Base-by-base conservation (phyloP, 2,329 filamentous ascomycete genomes). In the Alternaria brassicae region DNA sequence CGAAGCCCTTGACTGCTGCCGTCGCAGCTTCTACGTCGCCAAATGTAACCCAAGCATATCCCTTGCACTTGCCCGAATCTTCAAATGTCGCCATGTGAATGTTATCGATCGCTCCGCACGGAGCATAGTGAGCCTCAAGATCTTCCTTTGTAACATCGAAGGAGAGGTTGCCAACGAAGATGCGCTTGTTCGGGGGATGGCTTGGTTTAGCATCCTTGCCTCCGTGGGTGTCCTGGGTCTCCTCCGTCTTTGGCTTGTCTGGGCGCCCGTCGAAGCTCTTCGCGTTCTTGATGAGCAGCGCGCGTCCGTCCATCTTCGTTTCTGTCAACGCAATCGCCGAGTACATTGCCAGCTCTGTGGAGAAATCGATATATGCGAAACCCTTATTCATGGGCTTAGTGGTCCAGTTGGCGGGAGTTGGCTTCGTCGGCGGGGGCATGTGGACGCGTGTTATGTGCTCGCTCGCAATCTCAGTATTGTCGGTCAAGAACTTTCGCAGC, bases 41-140 rank as follows among this genome's bases (percentile, higher is more conserved):
- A 79, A 98, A 99, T 62, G 91, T 91, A 61, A 99, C 88, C 93
- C 95, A 99, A 6, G 90, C 95, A 80, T 90, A 99, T 17, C 95
- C 96, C 81, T 98, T 98, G 83, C 95, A 99, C 81, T 98, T 99
- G 41, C 95, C 95, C 19, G 90, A 90, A 77, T 99, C 96, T 78
- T 98, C 92, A 74, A 99, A 99, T 0, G 93, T 97, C 3, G 95
- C 95, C 67, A 98, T 83, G 80, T 96, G 94, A 65, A 92, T 86
- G 81, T 91, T 91, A 53, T 89, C 87, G 62, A 98, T 87, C 62
- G 89, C 84, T 50, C 95, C 95, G 75, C 94, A 98, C 76, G 89
- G 91, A 48, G 85, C 85, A 77, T 97, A 98, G 74, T 97, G 92
- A 64, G 89, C 84, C 66, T 88, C 83, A 49, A 99, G 79, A 69